Evolutionary conservation across 495 filamentous ascomycete species (phyloP), one percentile per base, ranked within the genome.

Genomic region (Aspergillus saccharolyticus): DNA sequence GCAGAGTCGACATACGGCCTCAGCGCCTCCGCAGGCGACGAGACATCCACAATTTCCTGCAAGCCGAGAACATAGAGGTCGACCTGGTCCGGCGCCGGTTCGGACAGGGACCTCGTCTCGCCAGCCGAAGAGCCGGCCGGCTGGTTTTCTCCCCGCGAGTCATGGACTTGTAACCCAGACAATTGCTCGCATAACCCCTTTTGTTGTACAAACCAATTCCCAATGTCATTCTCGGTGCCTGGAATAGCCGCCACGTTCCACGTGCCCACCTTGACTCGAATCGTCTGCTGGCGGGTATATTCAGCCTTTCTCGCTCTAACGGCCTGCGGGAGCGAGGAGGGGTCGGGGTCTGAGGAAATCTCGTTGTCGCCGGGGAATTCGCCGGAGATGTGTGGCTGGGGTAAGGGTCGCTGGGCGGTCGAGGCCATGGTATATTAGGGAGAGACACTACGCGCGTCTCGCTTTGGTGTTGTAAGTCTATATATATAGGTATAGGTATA

Each of bases 211-310:
- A 96, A 95, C 92, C 92, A 97, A 25, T 80, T 83, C 1, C 82
- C 88, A 8, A 97, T 74, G 68, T 96, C 92, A 59, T 88, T 86
- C 68, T 96, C 91, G 1, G 90, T 92, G 30, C 86, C 89, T 42
- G 85, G 80, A 55, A 86, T 81, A 1, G 88, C 84, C 8, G 91
- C 95, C 24, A 97, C 90, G 71, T 99, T 99, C 95, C 95, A 99
- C 1, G 87, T 86, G 5, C 91, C 94, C 20, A 97, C 77, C 65
- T 96, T 97, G 62, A 97, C 81, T 55, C 83, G 84, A 53, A 96
- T 81, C 25, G 81, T 80, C 54, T 80, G 79, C 28, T 84, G 80
- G 14, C 80, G 80, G 9, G 85, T 86, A 66, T 91, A 99, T 63
- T 97, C 91, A 42, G 83, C 71, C 58, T 85, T 83, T 44, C 94